Evolutionary conservation across 2,329 filamentous ascomycete species (phyloP).

Genomic region (Zymoseptoria passerinii): DNA sequence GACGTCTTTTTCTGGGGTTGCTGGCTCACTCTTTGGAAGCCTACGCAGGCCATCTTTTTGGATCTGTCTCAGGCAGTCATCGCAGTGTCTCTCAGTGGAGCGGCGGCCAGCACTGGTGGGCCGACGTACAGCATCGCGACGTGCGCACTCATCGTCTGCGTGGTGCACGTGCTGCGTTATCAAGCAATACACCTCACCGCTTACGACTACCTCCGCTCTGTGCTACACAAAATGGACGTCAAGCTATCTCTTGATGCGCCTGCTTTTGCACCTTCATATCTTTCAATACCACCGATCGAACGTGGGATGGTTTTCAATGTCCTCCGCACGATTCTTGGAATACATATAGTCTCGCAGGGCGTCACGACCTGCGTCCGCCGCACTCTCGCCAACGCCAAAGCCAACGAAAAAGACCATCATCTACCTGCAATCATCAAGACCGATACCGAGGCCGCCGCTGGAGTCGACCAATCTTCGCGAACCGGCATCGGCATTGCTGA

Average conservation of each 20-base stretch:
- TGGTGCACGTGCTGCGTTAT: slow-evolving; percentile 45
- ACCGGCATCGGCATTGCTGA: slow-evolving; percentile 15
- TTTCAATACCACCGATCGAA: slow-evolving; percentile 23
- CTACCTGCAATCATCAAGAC: slow-evolving; percentile 23
- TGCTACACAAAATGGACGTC: slow-evolving; percentile 30
- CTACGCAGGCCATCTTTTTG: slow-evolving; percentile 77
- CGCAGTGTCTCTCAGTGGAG: slow-evolving; percentile 79
- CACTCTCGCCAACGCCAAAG: slow-evolving; percentile 29
- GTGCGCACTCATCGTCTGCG: slow-evolving; percentile 59
- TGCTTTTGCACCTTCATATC: slow-evolving; percentile 23
- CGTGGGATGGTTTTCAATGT: slow-evolving; percentile 26
- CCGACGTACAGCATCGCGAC: slow-evolving; percentile 64
- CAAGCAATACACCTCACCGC: slow-evolving; percentile 38
- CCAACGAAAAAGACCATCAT: slow-evolving; percentile 26
- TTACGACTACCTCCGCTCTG: slow-evolving; percentile 31
- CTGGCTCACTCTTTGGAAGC: slow-evolving; percentile 82
- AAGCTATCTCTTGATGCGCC: slow-evolving; percentile 24
- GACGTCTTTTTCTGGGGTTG: slow-evolving; percentile 70
- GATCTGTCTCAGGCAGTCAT: slow-evolving; percentile 91
- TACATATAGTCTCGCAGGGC: slow-evolving; percentile 32
- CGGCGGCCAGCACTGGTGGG: slow-evolving; percentile 59
- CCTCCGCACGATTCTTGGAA: slow-evolving; percentile 28
- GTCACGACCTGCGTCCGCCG: slow-evolving; percentile 30
- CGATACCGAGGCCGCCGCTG: slow-evolving; percentile 25
- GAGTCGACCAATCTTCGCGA: slow-evolving; percentile 16